Evolutionary conservation across 306 rosid species (phyloP), one percentile per base, ranked within the genome.

Genomic region (Corylus americana): DNA sequence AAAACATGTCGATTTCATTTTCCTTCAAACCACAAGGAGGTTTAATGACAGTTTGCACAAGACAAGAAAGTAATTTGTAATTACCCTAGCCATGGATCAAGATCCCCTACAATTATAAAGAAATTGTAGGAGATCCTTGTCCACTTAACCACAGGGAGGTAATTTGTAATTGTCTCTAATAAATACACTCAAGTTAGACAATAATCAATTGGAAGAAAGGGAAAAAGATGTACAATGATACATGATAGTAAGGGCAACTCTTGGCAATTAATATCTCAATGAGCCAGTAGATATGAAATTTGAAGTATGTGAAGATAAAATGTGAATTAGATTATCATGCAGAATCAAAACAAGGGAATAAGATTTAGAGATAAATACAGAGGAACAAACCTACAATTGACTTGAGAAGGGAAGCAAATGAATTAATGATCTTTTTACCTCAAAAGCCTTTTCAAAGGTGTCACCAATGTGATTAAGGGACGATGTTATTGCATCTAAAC

Each of bases 381-480:
- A 58, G 66, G 11, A 25, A 20, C 44, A 27, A 62, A 62, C 29
- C 27, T 39, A 42, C 4, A 18, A n/a, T 44, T 68, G 49, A 17
- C 72, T 39, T 39, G 72, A 42, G 51, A 68, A 68, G 72, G 72
- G 25, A 42, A 68, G 51, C 51, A 44, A 68, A 68, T 8, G 9
- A 68, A 42, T 10, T 39, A 18, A 68, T 42, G 16, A 42, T 68
- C n/a, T 8, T 18, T 68, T 81, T 82, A 96, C 99, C 99, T 90
- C 97, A 59, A 79, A 91, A 74, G 97, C 97, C 87, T 91, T 96
- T 87, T 90, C 97, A 80, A 93, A 90, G 37, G 98, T 91, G 89
- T 93, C 98, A 54, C 98, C 99, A 53, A 91, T 90, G n/a, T 93
- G 91, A 89, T 96, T 96, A 73, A 93, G 97, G 62, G 99, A 93